Evolutionary conservation across 1,284 basidiomycete species (phyloP).

Genomic region (Rhodotorula sp.): DNA sequence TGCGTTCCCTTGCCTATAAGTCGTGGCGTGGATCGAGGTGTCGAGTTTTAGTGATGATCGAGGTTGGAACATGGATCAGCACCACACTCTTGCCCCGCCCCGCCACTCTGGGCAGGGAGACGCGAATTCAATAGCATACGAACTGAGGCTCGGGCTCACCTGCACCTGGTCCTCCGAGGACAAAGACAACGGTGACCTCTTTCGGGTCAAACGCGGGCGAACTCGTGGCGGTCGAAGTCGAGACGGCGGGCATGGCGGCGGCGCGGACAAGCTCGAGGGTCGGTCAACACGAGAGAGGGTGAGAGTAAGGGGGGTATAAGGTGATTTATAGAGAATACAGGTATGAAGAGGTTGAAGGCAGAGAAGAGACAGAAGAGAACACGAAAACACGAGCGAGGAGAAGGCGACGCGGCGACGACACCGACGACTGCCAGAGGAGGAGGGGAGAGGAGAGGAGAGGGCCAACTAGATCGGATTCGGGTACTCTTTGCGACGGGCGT

Average conservation of each 20-base stretch:
- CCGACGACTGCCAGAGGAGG: neutral
- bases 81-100: too few species aligned
- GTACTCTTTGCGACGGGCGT: conserved; percentile 15
- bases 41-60: neutral
- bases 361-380: neutral
- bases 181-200: conserved; percentile 85
- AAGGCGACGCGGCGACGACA: neutral
- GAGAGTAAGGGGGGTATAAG: neutral
- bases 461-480: conserved; percentile 18
- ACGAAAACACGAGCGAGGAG: neutral
- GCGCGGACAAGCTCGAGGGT: neutral
- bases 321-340: neutral
- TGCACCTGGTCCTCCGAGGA: conserved; percentile 94
- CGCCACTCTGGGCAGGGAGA: too few species aligned
- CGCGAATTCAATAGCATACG: neutral
- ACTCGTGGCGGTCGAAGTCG: neutral
- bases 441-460: too few species aligned
- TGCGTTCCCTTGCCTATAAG: conserved; percentile 90
- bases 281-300: neutral
- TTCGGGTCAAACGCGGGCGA: conserved; percentile 20
- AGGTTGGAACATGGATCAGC: neutral
- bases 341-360: neutral
- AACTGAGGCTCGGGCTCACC: conserved; percentile 54
- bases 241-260: neutral
- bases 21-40: neutral